Conservation (phyloP, 257 asterid genomes). For the Salvia miltiorrhiza region DNA sequence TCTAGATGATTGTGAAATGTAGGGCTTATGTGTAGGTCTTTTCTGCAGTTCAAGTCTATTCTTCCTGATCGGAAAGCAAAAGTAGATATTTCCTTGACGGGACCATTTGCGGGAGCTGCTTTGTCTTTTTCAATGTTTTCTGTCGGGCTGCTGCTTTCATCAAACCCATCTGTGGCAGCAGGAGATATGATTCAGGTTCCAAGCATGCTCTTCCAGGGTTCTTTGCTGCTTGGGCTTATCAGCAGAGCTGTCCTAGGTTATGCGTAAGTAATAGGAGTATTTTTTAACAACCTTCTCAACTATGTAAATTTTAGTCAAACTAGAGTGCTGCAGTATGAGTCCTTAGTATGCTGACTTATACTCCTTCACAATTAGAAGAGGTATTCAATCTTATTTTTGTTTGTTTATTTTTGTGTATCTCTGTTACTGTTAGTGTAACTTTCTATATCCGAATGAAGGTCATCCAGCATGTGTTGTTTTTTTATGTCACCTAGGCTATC, state of each 20-base stretch:
- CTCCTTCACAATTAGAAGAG: background rate
- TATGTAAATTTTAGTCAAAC: background rate
- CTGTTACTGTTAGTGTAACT: background rate
- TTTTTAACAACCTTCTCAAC: conserved; percentile 11
- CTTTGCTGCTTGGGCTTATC: conserved; percentile 92
- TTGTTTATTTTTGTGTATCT: background rate
- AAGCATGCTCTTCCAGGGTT: conserved; percentile 92
- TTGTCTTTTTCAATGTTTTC: conserved; percentile 78
- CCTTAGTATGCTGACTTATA: background rate
- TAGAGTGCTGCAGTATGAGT: background rate
- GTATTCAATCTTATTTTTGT: background rate
- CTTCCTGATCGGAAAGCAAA: conserved; percentile 90
- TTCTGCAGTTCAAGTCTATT: conserved; percentile 88
- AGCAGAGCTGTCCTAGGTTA: conserved; percentile 83
- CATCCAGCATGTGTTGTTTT: conserved; percentile 1
- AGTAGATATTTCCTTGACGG: conserved; percentile 87
- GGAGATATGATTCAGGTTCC: conserved; percentile 95
- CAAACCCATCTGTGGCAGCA: conserved; percentile 66
- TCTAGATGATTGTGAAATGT: background rate
- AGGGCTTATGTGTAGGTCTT: conserved; percentile 14
- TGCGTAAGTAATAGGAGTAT: conserved; percentile 69
- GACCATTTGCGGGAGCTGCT: conserved; percentile 88
- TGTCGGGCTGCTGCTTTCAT: conserved; percentile 80
- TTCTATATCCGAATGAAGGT: background rate
- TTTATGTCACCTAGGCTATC: background rate